Base-by-base conservation (phyloP, 805 yeast genomes). In the Ogataea neopini region DNA sequence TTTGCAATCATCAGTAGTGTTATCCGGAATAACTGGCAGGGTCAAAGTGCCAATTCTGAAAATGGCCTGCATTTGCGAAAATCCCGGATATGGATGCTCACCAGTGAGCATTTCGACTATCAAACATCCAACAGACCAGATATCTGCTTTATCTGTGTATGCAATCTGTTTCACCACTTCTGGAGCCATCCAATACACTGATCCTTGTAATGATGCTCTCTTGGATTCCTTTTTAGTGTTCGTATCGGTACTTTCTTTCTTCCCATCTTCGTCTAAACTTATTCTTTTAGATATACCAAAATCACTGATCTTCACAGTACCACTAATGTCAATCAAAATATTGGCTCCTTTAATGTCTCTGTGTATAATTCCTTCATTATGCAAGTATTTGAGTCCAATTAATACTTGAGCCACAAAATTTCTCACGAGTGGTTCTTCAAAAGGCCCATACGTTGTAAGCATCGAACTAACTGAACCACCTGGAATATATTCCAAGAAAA, bases 121-220 rank as follows among this genome's bases (percentile, higher is more conserved):
- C 20, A 94, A 76, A 65, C 98, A 94, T 0, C 98, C 99, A 8
- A 95, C 85, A 0, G 97, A 88, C 99, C 99, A 94, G 20, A 94
- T 89, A 64, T 94, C 99, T 0, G 96, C 96, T 66, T 88, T 89
- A 32, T 86, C 83, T 1, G 98, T 92, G 44, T 92, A 88, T 0
- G 90, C 88, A 1, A 88, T 84, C 61, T 91, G 97, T 59, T 90
- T 88, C 14, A 94, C 98, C 7, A 94, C 98, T 64, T 94, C 99
- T 0, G 99, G 99, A 0, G 99, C 98, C 99, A 94, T 94, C 98
- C 99, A 94, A 62, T 85, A 94, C 0, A 92, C 90, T 0, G 96
- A 88, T 0, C 99, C 99, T 67, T 92, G 97, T 44, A 89, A 69
- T 0, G 96, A 89, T 1, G 88, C 91, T 37, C 97, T 77, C 53